Evolutionary conservation across 2,329 filamentous ascomycete species (phyloP).

Genomic region (Hypoxylon sp.): DNA sequence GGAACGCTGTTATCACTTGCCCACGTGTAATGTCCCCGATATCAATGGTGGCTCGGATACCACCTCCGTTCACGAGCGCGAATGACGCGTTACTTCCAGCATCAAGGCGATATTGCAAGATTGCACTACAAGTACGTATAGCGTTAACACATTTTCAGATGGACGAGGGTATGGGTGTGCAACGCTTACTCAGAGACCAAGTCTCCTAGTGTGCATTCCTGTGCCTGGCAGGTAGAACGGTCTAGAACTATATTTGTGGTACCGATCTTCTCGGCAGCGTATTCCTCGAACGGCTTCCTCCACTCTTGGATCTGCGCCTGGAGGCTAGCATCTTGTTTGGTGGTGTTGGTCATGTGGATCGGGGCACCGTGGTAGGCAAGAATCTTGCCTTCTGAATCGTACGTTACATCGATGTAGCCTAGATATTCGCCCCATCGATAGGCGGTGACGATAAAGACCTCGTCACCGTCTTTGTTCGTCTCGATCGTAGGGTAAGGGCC

Average conservation of each 20-base stretch:
- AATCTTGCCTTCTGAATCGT: conserved; percentile 72
- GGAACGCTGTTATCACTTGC: conserved; percentile 75
- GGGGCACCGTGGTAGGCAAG: conserved; percentile 75
- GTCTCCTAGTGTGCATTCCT: conserved; percentile 72
- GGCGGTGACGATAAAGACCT: conserved; percentile 78
- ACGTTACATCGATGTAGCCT: conserved; percentile 77
- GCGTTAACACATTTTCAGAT: conserved; percentile 46
- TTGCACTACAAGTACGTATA: conserved; percentile 61
- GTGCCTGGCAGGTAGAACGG: conserved; percentile 69
- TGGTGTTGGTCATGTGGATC: conserved; percentile 75
- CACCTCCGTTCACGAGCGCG: conserved; percentile 75
- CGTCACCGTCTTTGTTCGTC: conserved; percentile 72
- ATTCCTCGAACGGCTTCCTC: conserved; percentile 73
- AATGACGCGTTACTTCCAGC: conserved; percentile 65
- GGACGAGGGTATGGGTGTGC: not conserved
- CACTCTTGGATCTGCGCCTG: conserved; percentile 72
- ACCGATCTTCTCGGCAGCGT: conserved; percentile 71
- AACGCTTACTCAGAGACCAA: conserved; percentile 65
- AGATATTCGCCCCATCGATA: conserved; percentile 79
- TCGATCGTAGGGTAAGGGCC: conserved; percentile 76
- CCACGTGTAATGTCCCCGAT: conserved; percentile 73
- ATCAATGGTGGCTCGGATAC: conserved; percentile 75
- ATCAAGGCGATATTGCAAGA: conserved; percentile 72
- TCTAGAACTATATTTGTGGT: conserved; percentile 69
- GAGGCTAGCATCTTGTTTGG: conserved; percentile 68